Base-by-base conservation (phyloP, 306 rosid species). In the Trichosanthes cucumerina region DNA sequence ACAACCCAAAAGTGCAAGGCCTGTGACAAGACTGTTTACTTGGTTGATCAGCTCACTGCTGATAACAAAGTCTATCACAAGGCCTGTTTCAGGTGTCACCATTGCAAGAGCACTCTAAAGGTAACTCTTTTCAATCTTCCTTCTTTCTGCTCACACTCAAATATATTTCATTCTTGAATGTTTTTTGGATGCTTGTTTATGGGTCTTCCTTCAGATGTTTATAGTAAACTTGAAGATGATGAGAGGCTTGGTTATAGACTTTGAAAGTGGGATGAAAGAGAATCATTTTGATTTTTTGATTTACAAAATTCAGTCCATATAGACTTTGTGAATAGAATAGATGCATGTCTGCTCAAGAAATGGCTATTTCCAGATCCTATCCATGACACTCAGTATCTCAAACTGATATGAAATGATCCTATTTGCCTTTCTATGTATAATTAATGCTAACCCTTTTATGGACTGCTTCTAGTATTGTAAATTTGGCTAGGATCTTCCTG, bases 31-130 rank as follows among this genome's bases (percentile, higher is more conserved):
- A 95, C 92, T 28, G 99, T 92, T 1, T 95, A 95, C 58, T 86
- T 88, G 84, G 91, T 95, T 85, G 99, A 92, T 83, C 87, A 95
- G 85, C 97, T 89, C 7, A 87, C 91, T 81, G 93, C 97, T 85
- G 99, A 95, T 71, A 81, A 81, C 85, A 92, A 85, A 81, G 91
- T 88, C 79, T 95, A 89, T 73, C 99, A 95, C 84, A 92, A 90
- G 78, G 90, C 92, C 39, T 95, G 99, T 83, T 95, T 95, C 84
- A 92, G 89, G 83, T 95, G 99, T 81, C 96, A 91, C 83, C 99
- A 95, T 81, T 95, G 99, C 89, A 95, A 92, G 85, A 91, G 97
- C 58, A 92, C 97, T 82, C 97, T 95, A 85, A 92, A 91, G 99
- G 99, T 90, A 44, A 7, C 18, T 6, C 50, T 21, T 39, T 21